A percentile compares a stretch with the other conserved stretches of the same genome.
Evolutionary conservation across 768 basidiomycete species (phyloP).

Genomic region (Boletus reticuloceps): DNA sequence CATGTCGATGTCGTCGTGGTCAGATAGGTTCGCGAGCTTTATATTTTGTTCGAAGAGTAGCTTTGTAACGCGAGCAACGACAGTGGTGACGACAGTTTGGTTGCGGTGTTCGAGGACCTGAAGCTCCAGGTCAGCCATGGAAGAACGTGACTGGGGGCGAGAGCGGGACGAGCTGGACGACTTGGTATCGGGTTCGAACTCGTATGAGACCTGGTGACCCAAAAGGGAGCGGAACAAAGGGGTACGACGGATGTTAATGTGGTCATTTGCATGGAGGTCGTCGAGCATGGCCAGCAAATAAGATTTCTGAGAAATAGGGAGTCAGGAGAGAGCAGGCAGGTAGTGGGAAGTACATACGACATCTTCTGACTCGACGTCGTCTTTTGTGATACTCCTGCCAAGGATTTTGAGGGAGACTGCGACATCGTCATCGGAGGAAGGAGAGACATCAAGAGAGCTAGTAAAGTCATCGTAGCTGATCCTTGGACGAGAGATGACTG

Average conservation of each 20-base stretch:
- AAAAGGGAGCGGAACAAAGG: conserved; percentile 41
- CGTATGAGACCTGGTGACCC: conserved; percentile 24
- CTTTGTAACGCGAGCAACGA: conserved; percentile 44
- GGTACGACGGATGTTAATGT: conserved; percentile 36
- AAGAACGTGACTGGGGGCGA: conserved; percentile 10
- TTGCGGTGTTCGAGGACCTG: conserved; percentile 37
- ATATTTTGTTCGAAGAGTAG: conserved; percentile 48
- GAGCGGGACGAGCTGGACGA: conserved; percentile 18
- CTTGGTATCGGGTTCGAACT: conserved; percentile 10
- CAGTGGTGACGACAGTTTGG: conserved; percentile 43
- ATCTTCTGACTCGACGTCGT: conserved; percentile 45
- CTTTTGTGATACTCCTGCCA: conserved; percentile 40
- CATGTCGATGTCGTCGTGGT: conserved; percentile 28
- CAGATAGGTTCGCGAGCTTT: conserved; percentile 33
- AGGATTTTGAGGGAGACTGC: conserved; percentile 36
- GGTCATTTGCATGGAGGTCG: conserved; percentile 34
- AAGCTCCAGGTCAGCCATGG: conserved; percentile 22
- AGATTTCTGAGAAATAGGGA: conserved; percentile 34
- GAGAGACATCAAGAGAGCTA: conserved; percentile 30
- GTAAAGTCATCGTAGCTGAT: conserved; percentile 42
- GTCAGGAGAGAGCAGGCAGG: background rate
- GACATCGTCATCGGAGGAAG: conserved; percentile 31
- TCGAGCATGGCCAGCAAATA: conserved; percentile 40
- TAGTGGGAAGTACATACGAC: conserved; percentile 37
- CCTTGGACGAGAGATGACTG: conserved; percentile 33